Evolutionary conservation across 2,329 filamentous ascomycete genomes (phyloP).

Genomic region (Pseudocercospora crystallina): DNA sequence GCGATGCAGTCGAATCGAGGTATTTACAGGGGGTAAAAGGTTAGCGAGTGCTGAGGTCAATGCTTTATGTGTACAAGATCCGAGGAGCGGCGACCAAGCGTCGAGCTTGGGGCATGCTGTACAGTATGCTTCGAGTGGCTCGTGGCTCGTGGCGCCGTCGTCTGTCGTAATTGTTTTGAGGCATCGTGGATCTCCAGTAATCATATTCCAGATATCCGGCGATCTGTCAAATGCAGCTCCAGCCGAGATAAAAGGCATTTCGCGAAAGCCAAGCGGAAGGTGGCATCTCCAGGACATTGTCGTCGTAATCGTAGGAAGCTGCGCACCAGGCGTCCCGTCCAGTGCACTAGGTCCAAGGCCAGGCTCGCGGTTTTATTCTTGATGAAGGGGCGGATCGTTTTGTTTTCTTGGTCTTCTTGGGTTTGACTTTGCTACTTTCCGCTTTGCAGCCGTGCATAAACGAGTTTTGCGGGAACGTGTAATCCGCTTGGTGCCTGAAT

Average conservation of each 20-base stretch:
- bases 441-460: constrained; percentile 57
- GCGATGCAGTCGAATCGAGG: neutral
- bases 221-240: constrained; percentile 7
- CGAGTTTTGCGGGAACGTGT: constrained; percentile 61
- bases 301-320: too few relatives aligned
- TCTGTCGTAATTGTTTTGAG: too few relatives aligned
- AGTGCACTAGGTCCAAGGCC: constrained; percentile 14
- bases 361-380: constrained; percentile 1
- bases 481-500: constrained; percentile 50
- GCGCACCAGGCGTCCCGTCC: neutral
- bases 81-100: too few relatives aligned
- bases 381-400: constrained; percentile 3
- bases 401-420: constrained; percentile 16
- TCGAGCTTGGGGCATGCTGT: too few relatives aligned
- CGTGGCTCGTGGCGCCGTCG: too few relatives aligned
- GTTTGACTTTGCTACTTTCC: constrained; percentile 17
- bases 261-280: too few relatives aligned
- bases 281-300: too few relatives aligned
- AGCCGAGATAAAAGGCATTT: neutral
- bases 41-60: too few relatives aligned
- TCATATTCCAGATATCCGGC: neutral
- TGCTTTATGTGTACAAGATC: too few relatives aligned
- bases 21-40: too few relatives aligned
- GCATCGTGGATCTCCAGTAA: neutral
- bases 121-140: too few relatives aligned